Percentiles rank a stretch among this genome's conserved stretches.
phyloP scores from a whole-genome alignment of 2,329 filamentous ascomycete genomes.

The Cercospora sojina region DNA sequence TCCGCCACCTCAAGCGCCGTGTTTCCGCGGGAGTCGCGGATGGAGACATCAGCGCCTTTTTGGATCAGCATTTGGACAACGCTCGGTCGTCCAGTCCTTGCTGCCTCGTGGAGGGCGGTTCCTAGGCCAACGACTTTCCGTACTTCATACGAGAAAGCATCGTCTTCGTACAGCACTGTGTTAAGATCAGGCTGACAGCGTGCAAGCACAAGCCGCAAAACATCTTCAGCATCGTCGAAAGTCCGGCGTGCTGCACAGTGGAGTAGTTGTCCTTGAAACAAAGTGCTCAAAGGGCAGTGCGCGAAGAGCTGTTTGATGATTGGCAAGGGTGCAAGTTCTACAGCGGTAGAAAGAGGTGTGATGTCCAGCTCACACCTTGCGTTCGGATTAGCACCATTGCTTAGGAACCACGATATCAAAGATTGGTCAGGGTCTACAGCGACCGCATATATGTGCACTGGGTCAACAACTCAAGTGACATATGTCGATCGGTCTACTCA shows the following conservation, averaged over 20 bases:
- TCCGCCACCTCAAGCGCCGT: constrained; percentile 22
- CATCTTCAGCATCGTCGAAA: constrained; percentile 12
- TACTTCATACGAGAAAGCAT: constrained; percentile 22
- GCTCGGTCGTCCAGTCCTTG: constrained; percentile 12
- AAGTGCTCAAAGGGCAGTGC: constrained; percentile 7
- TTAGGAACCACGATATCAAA: constrained; percentile 16
- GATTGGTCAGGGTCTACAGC: background rate
- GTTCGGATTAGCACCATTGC: constrained; percentile 21
- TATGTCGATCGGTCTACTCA: background rate
- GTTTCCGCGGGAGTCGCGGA: constrained; percentile 16
- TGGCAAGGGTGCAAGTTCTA: constrained; percentile 11
- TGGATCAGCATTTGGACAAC: constrained; percentile 13
- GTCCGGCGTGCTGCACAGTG: constrained; percentile 14
- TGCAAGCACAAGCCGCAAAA: constrained; percentile 18
- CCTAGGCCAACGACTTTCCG: constrained; percentile 20
- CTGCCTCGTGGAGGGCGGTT: constrained; percentile 23
- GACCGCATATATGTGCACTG: background rate
- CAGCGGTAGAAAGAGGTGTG: constrained; percentile 20
- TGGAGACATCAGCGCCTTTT: constrained; percentile 12
- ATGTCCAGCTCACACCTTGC: constrained; percentile 21
- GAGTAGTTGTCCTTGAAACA: constrained; percentile 15
- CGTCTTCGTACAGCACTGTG: constrained; percentile 21
- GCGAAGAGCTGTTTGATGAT: constrained; percentile 19
- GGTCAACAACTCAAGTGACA: background rate
- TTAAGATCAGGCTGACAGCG: constrained; percentile 13